Conservation (phyloP, 768 basidiomycete genomes). For the Lactarius hatsudake region DNA sequence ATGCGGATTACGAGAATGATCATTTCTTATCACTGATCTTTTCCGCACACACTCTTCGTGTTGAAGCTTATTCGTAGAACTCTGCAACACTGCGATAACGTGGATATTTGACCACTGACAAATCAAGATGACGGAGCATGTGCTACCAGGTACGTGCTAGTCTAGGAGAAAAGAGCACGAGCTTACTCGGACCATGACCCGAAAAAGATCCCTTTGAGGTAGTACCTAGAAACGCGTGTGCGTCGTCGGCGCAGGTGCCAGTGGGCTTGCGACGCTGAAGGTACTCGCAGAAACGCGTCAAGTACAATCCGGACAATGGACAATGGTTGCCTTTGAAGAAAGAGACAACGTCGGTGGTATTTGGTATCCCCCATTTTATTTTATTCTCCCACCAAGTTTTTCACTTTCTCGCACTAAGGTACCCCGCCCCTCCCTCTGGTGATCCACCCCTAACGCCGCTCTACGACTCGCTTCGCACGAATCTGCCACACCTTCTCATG, state of each 20-base stretch:
- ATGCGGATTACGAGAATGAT: not conserved
- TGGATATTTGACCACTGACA: not conserved
- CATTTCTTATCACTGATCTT: not conserved
- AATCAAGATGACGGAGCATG: slow-evolving; percentile 8
- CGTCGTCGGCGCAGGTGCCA: slow-evolving; percentile 75
- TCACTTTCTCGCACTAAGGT: slow-evolving; percentile 37
- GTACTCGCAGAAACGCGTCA: slow-evolving; percentile 57
- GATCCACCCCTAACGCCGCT: slow-evolving; percentile 63
- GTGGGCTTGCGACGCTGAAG: slow-evolving; percentile 69
- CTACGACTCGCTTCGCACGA: slow-evolving; percentile 81
- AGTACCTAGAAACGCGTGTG: slow-evolving; percentile 45
- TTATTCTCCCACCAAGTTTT: not conserved
- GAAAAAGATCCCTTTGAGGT: not conserved
- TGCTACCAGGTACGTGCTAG: slow-evolving; percentile 2
- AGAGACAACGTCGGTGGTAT: slow-evolving; percentile 68
- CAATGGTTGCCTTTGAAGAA: slow-evolving; percentile 59
- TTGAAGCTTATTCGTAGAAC: not conserved
- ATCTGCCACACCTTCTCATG: slow-evolving; percentile 79
- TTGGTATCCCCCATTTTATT: slow-evolving; percentile 48
- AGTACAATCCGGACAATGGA: slow-evolving; percentile 60
- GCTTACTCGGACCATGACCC: not conserved
- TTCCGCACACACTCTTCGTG: not conserved
- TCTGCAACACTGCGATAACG: not conserved
- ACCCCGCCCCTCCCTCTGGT: slow-evolving; percentile 49
- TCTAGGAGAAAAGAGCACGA: not conserved